Evolutionary conservation across 305 asterid genomes (phyloP), one percentile per base, ranked within the genome.

Genomic region (Caryopteris hybrid): DNA sequence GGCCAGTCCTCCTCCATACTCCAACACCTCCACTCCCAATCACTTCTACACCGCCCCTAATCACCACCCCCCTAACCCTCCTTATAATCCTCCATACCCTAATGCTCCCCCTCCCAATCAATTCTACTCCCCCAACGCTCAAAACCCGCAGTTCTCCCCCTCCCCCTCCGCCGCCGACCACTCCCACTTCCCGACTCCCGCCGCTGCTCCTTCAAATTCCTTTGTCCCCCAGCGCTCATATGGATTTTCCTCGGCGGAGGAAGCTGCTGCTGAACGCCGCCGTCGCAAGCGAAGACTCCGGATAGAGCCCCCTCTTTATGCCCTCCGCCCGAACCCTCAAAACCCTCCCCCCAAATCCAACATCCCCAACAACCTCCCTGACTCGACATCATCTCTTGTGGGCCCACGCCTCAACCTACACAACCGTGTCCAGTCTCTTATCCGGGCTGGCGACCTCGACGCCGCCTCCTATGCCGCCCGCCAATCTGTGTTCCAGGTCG

Each of bases 211-310:
- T 13, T 9, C 87, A 58, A n/a, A 80, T 18, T 70, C 91, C 76
- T 68, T 70, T 23, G 33, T 52, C 25, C 68, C 84, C 33, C 80
- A 76, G 42, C 91, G 96, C 55, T 83, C 96, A 2, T 85, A 71
- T 34, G 88, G 96, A 25, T 91, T 89, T 78, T 75, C 89, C 47
- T 85, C 96, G 1, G 95, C 97, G 0, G 99, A 94, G 73, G 97
- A 91, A 67, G 99, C 96, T 18, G 95, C 96, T 0, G 96, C 99
- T 0, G 88, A 91, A 46, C 95, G 98, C 66, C 95, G 99, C 43
- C 95, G 90, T 43, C 74, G 92, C 27, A 94, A 94, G 87, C 87
- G 98, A 51, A 82, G 93, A 12, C 92, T 88, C 53, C 86, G 99
- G 6, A 93, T 93, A 8, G 96, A 94, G 72, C 99, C 99, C 0